Conservation (phyloP, 805 yeast species). For the Ogataea haglerorum region DNA sequence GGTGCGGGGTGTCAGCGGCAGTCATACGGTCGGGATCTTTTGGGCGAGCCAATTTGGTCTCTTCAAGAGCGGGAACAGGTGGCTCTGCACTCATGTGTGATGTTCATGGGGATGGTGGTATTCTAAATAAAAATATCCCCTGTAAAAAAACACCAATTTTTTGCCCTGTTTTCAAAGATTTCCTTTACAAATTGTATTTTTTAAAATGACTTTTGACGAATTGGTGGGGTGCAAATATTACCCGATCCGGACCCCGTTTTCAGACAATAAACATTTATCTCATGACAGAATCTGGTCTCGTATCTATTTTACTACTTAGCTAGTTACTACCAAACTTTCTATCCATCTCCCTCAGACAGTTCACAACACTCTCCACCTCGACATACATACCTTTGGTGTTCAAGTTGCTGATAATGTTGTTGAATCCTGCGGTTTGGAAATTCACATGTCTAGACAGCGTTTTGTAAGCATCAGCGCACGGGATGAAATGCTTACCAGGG, state of each 20-base stretch:
- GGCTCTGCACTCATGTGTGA: slow-evolving; percentile 6
- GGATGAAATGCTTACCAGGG: slow-evolving; percentile 58
- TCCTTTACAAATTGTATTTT: not conserved
- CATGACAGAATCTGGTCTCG: not conserved
- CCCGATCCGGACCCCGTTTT: slow-evolving; percentile 4
- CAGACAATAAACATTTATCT: not conserved
- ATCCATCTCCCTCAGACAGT: slow-evolving; percentile 78
- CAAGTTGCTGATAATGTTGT: slow-evolving; percentile 68
- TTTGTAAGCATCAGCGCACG: slow-evolving; percentile 87
- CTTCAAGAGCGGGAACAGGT: slow-evolving; percentile 7
- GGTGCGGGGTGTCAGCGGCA: not conserved
- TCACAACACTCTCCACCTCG: slow-evolving; percentile 87
- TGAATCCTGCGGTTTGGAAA: slow-evolving; percentile 69
- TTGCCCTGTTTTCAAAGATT: slow-evolving; percentile 1
- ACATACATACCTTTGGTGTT: slow-evolving; percentile 85
- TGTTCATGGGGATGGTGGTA: not conserved
- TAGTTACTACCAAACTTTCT: slow-evolving; percentile 44
- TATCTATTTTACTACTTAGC: slow-evolving; percentile 1
- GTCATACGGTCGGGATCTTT: not conserved
- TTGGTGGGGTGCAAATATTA: slow-evolving; percentile 6
- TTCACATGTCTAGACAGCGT: slow-evolving; percentile 80
- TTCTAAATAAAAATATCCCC: slow-evolving; percentile 5
- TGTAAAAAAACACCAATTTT: slow-evolving; percentile 3
- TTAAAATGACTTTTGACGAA: not conserved
- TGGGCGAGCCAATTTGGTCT: not conserved